A percentile compares a stretch with the other conserved stretches of the same genome.
Conservation (phyloP, 306 rosid genomes). For the peach (Prunus persica) region DNA sequence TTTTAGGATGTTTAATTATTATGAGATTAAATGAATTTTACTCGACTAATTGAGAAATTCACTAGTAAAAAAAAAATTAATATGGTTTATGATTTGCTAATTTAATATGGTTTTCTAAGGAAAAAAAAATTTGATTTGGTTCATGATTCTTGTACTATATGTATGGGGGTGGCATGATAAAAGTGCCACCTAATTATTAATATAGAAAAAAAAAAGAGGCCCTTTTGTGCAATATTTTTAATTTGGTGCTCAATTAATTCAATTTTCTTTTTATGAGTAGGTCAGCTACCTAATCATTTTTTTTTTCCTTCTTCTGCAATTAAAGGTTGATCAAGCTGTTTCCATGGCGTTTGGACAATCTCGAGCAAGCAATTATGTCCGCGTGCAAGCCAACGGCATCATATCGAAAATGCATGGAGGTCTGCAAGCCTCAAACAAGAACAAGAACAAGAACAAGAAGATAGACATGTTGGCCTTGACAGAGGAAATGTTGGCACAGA, state of each 20-base stretch:
- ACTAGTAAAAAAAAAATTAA: too few species aligned
- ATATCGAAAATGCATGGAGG: constrained; percentile 24
- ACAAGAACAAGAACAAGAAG: constrained; percentile 15
- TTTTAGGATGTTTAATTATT: background rate
- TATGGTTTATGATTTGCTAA: too few species aligned
- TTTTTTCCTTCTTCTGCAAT: background rate
- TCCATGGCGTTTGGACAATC: constrained; percentile 83
- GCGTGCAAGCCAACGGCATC: constrained; percentile 59
- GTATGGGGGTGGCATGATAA: constrained; percentile 24
- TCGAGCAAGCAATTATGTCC: constrained; percentile 57
- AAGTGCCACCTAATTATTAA: constrained; percentile 25
- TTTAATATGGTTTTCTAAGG: background rate
- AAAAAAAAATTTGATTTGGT: background rate
- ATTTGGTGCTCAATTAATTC: background rate
- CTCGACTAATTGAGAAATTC: too few species aligned
- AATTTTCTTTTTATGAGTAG: constrained; percentile 14
- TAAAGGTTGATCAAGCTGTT: constrained; percentile 91
- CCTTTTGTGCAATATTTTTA: background rate
- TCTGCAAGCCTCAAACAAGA: constrained; percentile 9
- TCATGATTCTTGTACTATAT: background rate
- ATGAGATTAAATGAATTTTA: too few species aligned
- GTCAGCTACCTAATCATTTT: constrained; percentile 20
- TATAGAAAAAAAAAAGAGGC: background rate
- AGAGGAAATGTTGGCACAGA: constrained; percentile 65
- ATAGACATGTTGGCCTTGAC: constrained; percentile 43